Conservation (phyloP, 169 alveolate genomes). For the Theileria annulata region DNA sequence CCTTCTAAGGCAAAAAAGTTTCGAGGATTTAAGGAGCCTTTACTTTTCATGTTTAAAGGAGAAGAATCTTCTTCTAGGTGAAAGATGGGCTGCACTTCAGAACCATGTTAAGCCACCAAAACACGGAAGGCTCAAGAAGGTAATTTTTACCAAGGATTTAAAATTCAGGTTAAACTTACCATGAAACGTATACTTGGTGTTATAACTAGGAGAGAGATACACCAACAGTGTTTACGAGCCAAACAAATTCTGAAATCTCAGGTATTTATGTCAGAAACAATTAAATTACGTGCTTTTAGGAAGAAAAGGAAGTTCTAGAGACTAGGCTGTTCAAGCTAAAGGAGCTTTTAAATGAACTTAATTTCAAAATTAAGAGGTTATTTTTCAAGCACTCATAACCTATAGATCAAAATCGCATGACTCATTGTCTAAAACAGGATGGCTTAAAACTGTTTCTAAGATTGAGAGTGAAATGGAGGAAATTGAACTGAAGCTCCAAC, state of each 20-base stretch:
- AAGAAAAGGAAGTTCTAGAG: constrained; percentile 79
- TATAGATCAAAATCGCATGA: constrained; percentile 10
- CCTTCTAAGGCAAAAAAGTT: constrained; percentile 78
- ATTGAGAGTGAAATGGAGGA: constrained; percentile 70
- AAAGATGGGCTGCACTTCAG: constrained; percentile 79
- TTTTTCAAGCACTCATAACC: not conserved
- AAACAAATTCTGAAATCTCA: constrained; percentile 74
- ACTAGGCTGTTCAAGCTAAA: constrained; percentile 76
- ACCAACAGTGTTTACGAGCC: constrained; percentile 84
- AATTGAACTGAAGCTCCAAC: constrained; percentile 67
- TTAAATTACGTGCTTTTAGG: constrained; percentile 26
- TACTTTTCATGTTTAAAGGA: constrained; percentile 82
- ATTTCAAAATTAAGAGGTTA: constrained; percentile 55
- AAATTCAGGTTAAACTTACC: constrained; percentile 71
- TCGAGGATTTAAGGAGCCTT: constrained; percentile 81
- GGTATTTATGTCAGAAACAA: not conserved
- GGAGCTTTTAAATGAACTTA: constrained; percentile 66
- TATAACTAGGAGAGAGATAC: constrained; percentile 81
- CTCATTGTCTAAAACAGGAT: constrained; percentile 70
- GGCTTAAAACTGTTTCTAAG: constrained; percentile 58
- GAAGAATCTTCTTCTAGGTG: constrained; percentile 81
- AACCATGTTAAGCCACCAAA: constrained; percentile 68
- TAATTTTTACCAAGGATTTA: not conserved
- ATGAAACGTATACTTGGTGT: constrained; percentile 84
- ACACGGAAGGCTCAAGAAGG: constrained; percentile 84